Evolutionary conservation across 2,329 filamentous ascomycete genomes (phyloP), one percentile per base, ranked within the genome.

Genomic region (Trichoderma atrobrunneum): DNA sequence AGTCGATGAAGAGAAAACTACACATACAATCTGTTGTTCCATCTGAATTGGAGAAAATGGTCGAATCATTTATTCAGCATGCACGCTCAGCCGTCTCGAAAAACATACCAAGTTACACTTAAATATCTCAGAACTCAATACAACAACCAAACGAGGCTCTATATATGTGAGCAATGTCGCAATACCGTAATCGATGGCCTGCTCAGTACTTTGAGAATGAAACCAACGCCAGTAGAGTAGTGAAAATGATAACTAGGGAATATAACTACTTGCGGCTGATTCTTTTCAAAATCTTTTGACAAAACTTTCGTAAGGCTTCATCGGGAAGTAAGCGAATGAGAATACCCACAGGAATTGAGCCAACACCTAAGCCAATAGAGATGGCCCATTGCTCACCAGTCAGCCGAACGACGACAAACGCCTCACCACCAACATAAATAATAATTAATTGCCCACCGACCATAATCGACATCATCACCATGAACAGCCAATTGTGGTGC

Each of bases 301-400:
- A 21, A n/a, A 2, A 26, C 12, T 16, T 34, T 36, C 32, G 59
- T 12, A 61, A n/a, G 11, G 16, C 21, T 24, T 12, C 59, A 28
- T 62, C 60, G 18, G 60, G 60, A 11, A 62, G 16, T 10, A 62
- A 26, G 39, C 93, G 90, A 68, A 97, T 90, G 18, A 91, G 79
- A 5, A 92, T 85, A 66, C 92, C 94, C 76, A 93, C 87, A 0
- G 92, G 92, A 8, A 97, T 84, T 14, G 93, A 95, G 7, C 93
- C 85, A 69, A 91, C 84, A n/a, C 93, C 92, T 62, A 94, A 87
- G 32, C 93, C 85, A 69, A 97, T 87, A 3, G 92, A 95, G 72
- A 93, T 87, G 18, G 85, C 92, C 93, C 93, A 97, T 77, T 95
- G 92, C 57, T 87, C 83, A 56, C 87, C 89, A 70, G 89, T 89